Evolutionary conservation across 805 yeast genomes (phyloP).

Genomic region (Wickerhamomyces canadensis): DNA sequence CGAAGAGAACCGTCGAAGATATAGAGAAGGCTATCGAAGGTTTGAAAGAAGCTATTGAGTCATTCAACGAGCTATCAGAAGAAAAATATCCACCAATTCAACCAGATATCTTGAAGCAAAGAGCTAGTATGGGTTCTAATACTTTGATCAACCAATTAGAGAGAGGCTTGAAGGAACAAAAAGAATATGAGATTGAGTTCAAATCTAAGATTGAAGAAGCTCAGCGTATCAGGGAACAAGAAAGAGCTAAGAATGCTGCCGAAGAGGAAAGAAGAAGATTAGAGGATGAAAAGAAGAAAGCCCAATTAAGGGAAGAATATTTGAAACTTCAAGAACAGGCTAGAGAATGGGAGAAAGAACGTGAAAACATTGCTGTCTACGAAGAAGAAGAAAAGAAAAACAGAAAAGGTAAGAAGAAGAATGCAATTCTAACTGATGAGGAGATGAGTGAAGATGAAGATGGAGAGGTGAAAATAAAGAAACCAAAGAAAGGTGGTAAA

Average conservation of each 20-base stretch:
- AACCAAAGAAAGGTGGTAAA: conserved; percentile 14
- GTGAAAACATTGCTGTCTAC: conserved; percentile 31
- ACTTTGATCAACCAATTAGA: conserved; percentile 70
- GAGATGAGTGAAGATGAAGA: conserved; percentile 31
- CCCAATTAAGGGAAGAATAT: conserved; percentile 36
- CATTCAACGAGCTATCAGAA: conserved; percentile 55
- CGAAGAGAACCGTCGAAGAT: conserved; percentile 57
- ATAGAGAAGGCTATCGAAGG: conserved; percentile 52
- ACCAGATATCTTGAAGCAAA: conserved; percentile 69
- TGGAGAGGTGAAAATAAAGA: conserved; percentile 10
- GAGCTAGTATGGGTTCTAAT: conserved; percentile 80
- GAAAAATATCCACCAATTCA: conserved; percentile 70
- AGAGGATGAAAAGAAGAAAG: conserved; percentile 45
- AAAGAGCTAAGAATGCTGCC: conserved; percentile 41
- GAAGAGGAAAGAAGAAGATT: conserved; percentile 39
- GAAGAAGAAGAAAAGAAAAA: conserved; percentile 32
- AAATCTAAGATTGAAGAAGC: conserved; percentile 69
- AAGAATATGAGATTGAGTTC: conserved; percentile 52
- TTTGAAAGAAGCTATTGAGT: conserved; percentile 54
- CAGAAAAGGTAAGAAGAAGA: conserved; percentile 31
- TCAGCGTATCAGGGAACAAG: conserved; percentile 43
- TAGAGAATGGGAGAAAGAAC: conserved; percentile 50
- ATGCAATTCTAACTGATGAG: conserved; percentile 44
- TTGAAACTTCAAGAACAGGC: conserved; percentile 51
- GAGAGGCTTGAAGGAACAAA: conserved; percentile 66